Percentiles rank a stretch among this genome's conserved stretches.
Conservation (phyloP, 306 rosid genomes). For the Fragaria ananassa region DNA sequence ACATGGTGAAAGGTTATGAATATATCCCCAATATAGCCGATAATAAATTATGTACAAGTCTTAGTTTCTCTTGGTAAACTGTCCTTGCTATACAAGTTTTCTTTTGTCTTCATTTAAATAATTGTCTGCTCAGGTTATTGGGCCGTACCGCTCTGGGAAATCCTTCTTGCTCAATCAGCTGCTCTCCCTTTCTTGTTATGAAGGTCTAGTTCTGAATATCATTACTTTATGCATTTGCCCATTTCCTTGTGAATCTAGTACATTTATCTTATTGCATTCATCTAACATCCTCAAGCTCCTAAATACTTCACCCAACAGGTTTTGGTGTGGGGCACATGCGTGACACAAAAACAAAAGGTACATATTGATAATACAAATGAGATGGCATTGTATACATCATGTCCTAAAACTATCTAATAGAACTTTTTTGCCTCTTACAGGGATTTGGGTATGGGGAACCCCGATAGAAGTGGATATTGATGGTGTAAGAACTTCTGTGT, state of each 20-base stretch:
- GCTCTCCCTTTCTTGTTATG: slow-evolving; percentile 92
- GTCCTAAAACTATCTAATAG: neutral
- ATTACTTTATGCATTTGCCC: slow-evolving; percentile 13
- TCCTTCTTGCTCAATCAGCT: slow-evolving; percentile 95
- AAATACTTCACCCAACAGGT: slow-evolving; percentile 44
- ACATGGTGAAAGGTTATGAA: neutral
- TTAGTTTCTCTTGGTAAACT: neutral
- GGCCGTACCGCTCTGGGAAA: slow-evolving; percentile 96
- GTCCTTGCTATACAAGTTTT: neutral
- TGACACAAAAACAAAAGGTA: slow-evolving; percentile 95
- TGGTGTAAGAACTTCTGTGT: slow-evolving; percentile 85
- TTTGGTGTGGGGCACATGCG: slow-evolving; percentile 99
- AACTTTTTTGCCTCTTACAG: slow-evolving; percentile 39
- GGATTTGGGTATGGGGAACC: slow-evolving; percentile 98
- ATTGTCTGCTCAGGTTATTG: slow-evolving; percentile 65
- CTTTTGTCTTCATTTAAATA: slow-evolving; percentile 15
- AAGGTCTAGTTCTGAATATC: slow-evolving; percentile 50
- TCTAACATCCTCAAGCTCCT: slow-evolving; percentile 8
- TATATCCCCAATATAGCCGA: neutral
- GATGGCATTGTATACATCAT: slow-evolving; percentile 2
- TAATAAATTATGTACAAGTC: neutral
- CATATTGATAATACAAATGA: slow-evolving; percentile 19
- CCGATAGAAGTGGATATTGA: slow-evolving; percentile 73
- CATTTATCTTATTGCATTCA: slow-evolving; percentile 8
- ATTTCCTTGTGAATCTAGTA: slow-evolving; percentile 11